Base-by-base conservation (phyloP, 441 rosid species). In the Arabidopsis hybrid region DNA sequence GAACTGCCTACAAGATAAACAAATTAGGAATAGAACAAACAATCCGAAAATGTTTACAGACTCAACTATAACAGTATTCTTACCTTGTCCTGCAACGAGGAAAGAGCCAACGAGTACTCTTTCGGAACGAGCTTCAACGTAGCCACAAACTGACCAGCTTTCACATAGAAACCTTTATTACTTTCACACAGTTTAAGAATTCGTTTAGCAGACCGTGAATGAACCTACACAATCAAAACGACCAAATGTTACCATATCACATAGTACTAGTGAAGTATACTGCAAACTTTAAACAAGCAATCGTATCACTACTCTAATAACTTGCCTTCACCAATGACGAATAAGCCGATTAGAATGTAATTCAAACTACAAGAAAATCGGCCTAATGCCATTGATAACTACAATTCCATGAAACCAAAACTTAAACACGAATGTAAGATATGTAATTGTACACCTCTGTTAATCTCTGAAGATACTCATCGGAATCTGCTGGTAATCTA, bases 91-190 rank as follows among this genome's bases (percentile, higher is more conserved):
- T 90, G 96, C 70, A 94, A 81, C 4, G 96, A 82, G 11, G 93
- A 89, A 78, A 94, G 95, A 18, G 78, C 82, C 11, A 78, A 73
- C 4, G 89, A 80, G 75, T 93, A 93, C 75, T 91, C 96, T 71
- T 81, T 83, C 0, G 97, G 98, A 71, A 86, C 91, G 60, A 89
- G 96, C 73, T 87, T 83, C 82, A 94, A 32, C 16, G 97, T 83
- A 46, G 92, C 87, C 63, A 90, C 90, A 80, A 90, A 94, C 75
- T 94, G 98, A 45, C 97, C 98, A 35, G 98, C 98, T 87, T 94
- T 94, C 71, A 88, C 84, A 65, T 90, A 94, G 81, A 94, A 90
- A 42, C 96, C 97, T 85, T 84, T 94, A 68, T 91, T 94, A 39
- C 76, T 80, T 79, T 91, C 92, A 79, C 98, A 94, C 51, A 91